Conservation (phyloP, 2,329 filamentous ascomycete species). For the Fusarium sp. region DNA sequence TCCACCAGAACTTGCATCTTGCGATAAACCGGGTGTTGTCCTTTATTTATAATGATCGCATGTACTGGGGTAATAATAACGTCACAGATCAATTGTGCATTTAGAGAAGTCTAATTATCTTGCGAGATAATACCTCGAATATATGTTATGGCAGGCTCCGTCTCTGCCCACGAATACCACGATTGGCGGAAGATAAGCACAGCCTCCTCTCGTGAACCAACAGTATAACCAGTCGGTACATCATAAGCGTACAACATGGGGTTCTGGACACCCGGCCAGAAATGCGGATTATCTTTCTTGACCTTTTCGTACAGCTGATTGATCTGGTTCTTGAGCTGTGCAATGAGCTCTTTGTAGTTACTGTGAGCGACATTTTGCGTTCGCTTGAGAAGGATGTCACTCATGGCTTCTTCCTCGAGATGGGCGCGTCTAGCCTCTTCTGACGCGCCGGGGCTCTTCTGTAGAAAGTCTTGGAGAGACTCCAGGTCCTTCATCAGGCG, state of each 20-base stretch:
- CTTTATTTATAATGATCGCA: no score
- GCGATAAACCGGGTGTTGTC: no score
- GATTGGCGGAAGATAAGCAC: conserved; percentile 17
- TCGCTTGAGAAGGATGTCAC: conserved; percentile 6
- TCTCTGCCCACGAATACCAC: conserved; percentile 27
- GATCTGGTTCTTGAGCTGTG: background rate
- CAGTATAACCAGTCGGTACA: background rate
- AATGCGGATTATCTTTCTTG: conserved; percentile 4
- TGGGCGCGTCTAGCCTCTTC: background rate
- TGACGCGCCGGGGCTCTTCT: background rate
- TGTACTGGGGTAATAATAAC: accelerated
- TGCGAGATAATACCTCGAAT: background rate
- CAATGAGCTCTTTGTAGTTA: background rate
- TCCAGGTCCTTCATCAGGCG: conserved; percentile 16
- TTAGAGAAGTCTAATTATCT: background rate
- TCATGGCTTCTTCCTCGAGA: conserved; percentile 15
- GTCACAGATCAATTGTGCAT: no score
- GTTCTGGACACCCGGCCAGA: conserved; percentile 17
- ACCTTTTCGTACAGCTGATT: conserved; percentile 12
- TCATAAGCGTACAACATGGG: conserved; percentile 2
- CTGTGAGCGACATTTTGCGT: background rate
- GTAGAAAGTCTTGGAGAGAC: background rate
- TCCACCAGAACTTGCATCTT: no score
- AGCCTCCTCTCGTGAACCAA: conserved; percentile 13
- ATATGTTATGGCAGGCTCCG: conserved; percentile 1